Percentiles rank a stretch among this genome's conserved stretches.
Conservation (phyloP, 768 basidiomycete genomes). For the Strobilomyces dryophilus region DNA sequence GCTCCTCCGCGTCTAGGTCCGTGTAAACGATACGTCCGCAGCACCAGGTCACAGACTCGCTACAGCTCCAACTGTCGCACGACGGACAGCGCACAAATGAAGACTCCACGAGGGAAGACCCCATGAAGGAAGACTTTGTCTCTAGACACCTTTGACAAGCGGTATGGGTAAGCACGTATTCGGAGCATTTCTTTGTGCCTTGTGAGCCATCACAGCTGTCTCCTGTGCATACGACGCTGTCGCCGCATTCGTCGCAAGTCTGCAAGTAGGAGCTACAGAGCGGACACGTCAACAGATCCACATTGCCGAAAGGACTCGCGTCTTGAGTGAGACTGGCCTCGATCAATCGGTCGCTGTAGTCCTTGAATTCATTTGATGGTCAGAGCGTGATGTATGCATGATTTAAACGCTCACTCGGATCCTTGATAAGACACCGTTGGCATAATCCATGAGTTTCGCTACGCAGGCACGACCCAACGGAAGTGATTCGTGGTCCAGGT, state of each 20-base stretch:
- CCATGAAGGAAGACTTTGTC: background rate
- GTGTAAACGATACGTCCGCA: background rate
- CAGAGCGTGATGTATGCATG: background rate
- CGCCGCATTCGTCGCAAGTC: background rate
- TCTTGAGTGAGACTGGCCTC: background rate
- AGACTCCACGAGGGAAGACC: background rate
- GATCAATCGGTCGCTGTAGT: background rate
- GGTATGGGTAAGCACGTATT: background rate
- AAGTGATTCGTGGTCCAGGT: background rate
- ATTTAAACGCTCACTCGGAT: background rate
- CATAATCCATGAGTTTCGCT: background rate
- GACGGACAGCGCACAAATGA: background rate
- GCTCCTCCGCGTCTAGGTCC: background rate
- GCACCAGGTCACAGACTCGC: background rate
- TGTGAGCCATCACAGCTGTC: background rate
- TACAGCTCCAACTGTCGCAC: conserved; percentile 1
- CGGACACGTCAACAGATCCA: conserved; percentile 3
- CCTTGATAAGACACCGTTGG: background rate
- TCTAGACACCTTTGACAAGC: background rate
- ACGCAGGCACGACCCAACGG: background rate
- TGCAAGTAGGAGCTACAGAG: background rate
- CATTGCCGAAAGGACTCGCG: background rate
- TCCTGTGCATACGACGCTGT: background rate
- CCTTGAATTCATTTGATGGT: background rate
- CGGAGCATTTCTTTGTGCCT: background rate